Percentiles rank a stretch among this genome's conserved stretches.
Conservation (phyloP, 306 rosid species). For the Lotus japonicus region DNA sequence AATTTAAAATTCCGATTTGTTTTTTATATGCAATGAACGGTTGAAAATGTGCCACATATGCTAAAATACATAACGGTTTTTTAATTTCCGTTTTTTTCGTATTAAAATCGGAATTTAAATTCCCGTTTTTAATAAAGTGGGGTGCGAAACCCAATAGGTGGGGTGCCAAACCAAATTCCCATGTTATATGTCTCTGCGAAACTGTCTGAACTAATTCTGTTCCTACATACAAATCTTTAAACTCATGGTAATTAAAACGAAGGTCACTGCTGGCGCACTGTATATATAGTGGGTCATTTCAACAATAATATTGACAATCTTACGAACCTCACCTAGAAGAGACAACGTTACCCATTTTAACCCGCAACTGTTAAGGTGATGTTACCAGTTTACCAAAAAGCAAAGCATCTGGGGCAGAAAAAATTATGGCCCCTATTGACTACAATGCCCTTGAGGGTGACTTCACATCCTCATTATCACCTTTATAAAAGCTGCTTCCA, state of each 20-base stretch:
- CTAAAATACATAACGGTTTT: too few species aligned
- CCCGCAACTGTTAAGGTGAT: constrained; percentile 46
- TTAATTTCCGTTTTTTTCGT: too few species aligned
- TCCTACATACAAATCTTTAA: not conserved
- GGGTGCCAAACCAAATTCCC: too few species aligned
- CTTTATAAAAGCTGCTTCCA: constrained; percentile 86
- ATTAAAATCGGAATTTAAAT: too few species aligned
- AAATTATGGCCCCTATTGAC: constrained; percentile 48
- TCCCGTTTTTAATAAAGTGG: too few species aligned
- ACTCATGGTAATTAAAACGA: constrained; percentile 19
- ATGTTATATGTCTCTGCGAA: too few species aligned
- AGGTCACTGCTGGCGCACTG: not conserved
- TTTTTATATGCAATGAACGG: too few species aligned
- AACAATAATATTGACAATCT: constrained; percentile 32
- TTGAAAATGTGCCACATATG: too few species aligned
- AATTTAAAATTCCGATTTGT: too few species aligned
- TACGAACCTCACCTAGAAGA: constrained; percentile 32
- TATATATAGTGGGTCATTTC: not conserved
- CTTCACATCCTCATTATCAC: constrained; percentile 69
- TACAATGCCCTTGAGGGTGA: constrained; percentile 75
- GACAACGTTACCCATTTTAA: constrained; percentile 43
- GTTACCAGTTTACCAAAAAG: constrained; percentile 66
- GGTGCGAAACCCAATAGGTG: too few species aligned
- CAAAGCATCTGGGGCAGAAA: constrained; percentile 49
- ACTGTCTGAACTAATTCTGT: too few species aligned